These are phyloP conservation scores for Fraxinus paxiana DNA, from an alignment of 305 asterid genomes.

Conservation along the genomic window DNA sequence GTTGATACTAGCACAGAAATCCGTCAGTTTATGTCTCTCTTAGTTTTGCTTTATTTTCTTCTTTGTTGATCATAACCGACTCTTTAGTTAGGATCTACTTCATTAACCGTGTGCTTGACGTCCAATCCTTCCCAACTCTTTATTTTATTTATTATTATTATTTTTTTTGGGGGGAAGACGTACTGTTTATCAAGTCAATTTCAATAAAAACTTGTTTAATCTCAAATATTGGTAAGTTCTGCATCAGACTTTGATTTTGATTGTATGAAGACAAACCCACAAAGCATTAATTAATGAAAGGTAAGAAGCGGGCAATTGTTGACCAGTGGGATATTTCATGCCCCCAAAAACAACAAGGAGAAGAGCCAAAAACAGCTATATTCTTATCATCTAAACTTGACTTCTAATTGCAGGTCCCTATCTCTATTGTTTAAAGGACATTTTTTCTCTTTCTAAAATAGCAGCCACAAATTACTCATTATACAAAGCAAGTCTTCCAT, in stretches of 20 bases:
- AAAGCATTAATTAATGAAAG: conserved; percentile 42
- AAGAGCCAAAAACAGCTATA: conserved; percentile 37
- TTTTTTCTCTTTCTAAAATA: background rate
- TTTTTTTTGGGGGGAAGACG: background rate
- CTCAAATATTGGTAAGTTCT: background rate
- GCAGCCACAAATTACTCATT: conserved; percentile 6
- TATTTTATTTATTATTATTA: background rate
- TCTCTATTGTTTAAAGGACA: background rate
- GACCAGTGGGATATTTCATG: conserved; percentile 42
- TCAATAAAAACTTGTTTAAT: background rate
- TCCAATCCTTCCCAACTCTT: background rate
- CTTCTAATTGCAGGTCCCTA: conserved; percentile 17
- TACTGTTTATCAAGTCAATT: background rate
- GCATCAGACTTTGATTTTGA: background rate
- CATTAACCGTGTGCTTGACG: background rate
- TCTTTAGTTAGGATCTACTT: background rate
- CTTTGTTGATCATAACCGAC: background rate
- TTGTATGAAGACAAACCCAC: conserved; percentile 26
- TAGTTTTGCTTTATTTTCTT: background rate
- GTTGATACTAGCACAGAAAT: background rate
- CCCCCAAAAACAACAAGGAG: conserved; percentile 34
- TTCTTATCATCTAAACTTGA: conserved; percentile 37
- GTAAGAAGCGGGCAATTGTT: conserved; percentile 47
- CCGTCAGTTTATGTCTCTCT: background rate
- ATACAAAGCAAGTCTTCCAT: background rate